phyloP scores from a whole-genome alignment of 139 green algal genomes.

The Pedinophyceae sp. region DNA sequence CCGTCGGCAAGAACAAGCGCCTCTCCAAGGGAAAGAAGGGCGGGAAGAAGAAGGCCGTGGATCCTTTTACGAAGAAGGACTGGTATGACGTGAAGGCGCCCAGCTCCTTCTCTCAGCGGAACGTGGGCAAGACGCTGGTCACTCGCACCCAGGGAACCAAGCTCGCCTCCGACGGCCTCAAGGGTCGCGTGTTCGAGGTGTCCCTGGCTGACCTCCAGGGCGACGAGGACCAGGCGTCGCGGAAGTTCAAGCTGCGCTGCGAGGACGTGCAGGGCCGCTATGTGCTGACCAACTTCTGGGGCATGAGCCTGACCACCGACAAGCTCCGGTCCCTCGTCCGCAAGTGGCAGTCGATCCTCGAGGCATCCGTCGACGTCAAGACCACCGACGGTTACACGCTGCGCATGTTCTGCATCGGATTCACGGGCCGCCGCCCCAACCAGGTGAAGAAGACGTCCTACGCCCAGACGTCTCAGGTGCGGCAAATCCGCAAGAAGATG shows the following conservation, averaged over 20 bases:
- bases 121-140: slow-evolving; percentile 95
- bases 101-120: slow-evolving; percentile 75
- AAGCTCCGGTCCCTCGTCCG: slow-evolving; percentile 94
- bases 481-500: slow-evolving; percentile 95
- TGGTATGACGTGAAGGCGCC: slow-evolving; percentile 99
- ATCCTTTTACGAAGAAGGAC: slow-evolving; percentile 99
- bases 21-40: slow-evolving; percentile 98
- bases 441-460: slow-evolving; percentile 92
- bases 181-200: slow-evolving; percentile 92
- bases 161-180: slow-evolving; percentile 95
- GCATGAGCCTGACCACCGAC: slow-evolving; percentile 99
- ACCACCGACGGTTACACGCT: slow-evolving; percentile 95
- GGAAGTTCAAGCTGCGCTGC: slow-evolving; percentile 89
- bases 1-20: slow-evolving; percentile 95
- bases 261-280: slow-evolving; percentile 85
- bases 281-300: slow-evolving; percentile 93
- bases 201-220: slow-evolving; percentile 94
- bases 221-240: slow-evolving; percentile 91
- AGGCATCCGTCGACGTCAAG: slow-evolving; percentile 95
- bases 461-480: slow-evolving; percentile 66
- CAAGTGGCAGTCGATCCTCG: slow-evolving; percentile 99
- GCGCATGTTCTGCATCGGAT: slow-evolving; percentile 91
- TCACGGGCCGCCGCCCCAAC: slow-evolving; percentile 90
- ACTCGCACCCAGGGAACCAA: slow-evolving; percentile 95
- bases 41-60: slow-evolving; percentile 92